phyloP scores from a whole-genome alignment of 805 yeast species.

The Myxozyma nipponensis region DNA sequence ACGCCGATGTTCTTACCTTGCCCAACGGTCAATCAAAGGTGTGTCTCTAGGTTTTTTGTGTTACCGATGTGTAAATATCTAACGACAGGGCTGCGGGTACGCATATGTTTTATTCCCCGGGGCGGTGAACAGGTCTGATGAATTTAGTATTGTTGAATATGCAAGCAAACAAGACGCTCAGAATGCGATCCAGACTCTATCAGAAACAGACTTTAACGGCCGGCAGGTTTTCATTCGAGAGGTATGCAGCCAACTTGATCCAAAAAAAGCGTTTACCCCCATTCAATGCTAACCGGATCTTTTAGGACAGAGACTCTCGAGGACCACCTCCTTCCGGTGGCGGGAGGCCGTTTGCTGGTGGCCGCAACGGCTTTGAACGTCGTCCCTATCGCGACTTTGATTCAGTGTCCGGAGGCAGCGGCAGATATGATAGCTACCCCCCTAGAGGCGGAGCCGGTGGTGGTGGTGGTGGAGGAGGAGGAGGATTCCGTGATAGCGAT shows the following conservation, averaged over 20 bases:
- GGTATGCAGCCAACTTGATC: conserved; percentile 37
- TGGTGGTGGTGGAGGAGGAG: conserved; percentile 3
- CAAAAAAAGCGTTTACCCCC: no score
- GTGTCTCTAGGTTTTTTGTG: conserved; percentile 36
- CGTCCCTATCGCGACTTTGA: no score
- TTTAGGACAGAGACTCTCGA: no score
- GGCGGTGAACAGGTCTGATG: conserved; percentile 13
- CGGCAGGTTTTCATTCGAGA: conserved; percentile 86
- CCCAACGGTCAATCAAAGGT: conserved; percentile 76
- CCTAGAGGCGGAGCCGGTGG: not conserved
- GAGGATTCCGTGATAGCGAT: conserved; percentile 8
- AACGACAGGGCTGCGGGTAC: no score
- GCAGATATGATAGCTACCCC: no score
- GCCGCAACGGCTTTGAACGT: no score
- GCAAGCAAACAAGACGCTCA: conserved; percentile 59
- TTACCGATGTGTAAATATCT: not conserved
- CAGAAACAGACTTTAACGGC: conserved; percentile 61
- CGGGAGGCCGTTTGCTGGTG: no score
- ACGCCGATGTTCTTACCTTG: conserved; percentile 77
- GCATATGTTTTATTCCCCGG: not conserved
- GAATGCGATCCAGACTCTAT: conserved; percentile 64
- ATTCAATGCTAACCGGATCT: no score
- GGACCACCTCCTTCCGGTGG: no score
- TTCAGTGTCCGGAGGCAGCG: no score
- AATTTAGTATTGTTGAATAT: conserved; percentile 70